Evolutionary conservation across 495 filamentous ascomycete genomes (phyloP).

Genomic region (Aspergillus sclerotioniger): DNA sequence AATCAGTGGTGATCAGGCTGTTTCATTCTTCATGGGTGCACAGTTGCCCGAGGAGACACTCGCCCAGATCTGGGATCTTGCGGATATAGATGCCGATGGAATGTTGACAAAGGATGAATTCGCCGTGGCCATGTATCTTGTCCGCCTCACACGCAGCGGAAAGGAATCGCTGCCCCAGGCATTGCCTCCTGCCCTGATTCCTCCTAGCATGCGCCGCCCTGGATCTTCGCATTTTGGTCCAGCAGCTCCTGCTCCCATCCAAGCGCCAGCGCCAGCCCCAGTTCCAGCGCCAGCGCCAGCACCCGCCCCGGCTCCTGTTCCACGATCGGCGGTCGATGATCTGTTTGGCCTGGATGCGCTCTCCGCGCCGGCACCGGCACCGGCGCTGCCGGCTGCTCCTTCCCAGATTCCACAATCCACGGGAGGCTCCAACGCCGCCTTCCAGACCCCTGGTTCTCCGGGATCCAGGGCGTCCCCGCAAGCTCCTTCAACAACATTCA

Average conservation of each 20-base stretch:
- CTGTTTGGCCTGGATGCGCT: conserved; percentile 79
- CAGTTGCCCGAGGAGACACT: conserved; percentile 84
- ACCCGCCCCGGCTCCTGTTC: conserved; percentile 34
- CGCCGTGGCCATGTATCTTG: conserved; percentile 96
- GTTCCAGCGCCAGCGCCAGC: too few species aligned
- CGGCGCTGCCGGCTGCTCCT: conserved; percentile 50
- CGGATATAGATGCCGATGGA: conserved; percentile 89
- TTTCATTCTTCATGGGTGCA: conserved; percentile 88
- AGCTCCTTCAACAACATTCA: conserved; percentile 59
- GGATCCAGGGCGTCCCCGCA: conserved; percentile 36
- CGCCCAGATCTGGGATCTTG: conserved; percentile 96
- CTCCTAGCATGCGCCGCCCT: conserved; percentile 81
- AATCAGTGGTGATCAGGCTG: conserved; percentile 94
- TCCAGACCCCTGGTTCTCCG: conserved; percentile 41
- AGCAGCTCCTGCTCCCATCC: conserved; percentile 38
- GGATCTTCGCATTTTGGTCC: conserved; percentile 36
- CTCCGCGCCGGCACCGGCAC: conserved; percentile 35
- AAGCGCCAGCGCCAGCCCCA: conserved; percentile 26
- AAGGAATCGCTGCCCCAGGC: conserved; percentile 67
- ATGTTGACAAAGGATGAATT: conserved; percentile 86
- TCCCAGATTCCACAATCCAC: conserved; percentile 66
- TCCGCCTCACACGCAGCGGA: conserved; percentile 78
- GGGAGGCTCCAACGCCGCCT: conserved; percentile 58
- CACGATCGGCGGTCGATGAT: conserved; percentile 81
- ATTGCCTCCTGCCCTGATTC: conserved; percentile 78